These are phyloP conservation scores for Wickerhamomyces chaumierensis DNA, from an alignment of 805 yeast species.

Conservation along the genomic window DNA sequence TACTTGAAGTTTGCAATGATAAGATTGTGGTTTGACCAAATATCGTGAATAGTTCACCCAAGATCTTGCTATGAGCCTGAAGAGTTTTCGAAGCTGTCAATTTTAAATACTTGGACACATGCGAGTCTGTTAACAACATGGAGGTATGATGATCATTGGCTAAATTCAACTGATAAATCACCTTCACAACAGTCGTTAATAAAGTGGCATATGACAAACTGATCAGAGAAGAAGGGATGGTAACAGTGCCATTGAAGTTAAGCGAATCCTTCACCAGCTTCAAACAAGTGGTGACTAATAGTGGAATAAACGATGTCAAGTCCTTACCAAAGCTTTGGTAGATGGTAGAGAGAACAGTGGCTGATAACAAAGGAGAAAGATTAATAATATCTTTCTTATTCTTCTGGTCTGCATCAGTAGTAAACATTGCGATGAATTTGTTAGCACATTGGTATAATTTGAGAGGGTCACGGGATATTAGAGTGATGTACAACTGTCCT, in stretches of 20 bases:
- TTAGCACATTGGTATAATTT: constrained; percentile 20
- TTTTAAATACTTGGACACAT: constrained; percentile 9
- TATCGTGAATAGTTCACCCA: not conserved
- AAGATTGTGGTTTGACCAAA: not conserved
- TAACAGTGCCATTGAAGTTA: constrained; percentile 2
- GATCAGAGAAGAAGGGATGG: not conserved
- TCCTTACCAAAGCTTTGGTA: constrained; percentile 23
- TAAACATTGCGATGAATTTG: constrained; percentile 18
- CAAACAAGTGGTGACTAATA: constrained; percentile 18
- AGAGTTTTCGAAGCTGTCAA: not conserved
- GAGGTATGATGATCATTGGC: not conserved
- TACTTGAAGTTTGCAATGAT: no score
- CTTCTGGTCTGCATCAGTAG: constrained; percentile 10
- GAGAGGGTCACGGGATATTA: not conserved
- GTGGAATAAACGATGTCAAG: constrained; percentile 23
- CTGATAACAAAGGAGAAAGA: no score
- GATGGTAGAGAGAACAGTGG: constrained; percentile 19
- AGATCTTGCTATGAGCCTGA: not conserved
- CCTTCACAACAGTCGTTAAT: not conserved
- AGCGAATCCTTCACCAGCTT: constrained; percentile 26
- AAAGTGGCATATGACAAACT: not conserved
- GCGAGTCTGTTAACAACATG: constrained; percentile 8
- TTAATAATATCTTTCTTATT: no score
- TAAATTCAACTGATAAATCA: not conserved
- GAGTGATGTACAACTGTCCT: not conserved